phyloP scores from a whole-genome alignment of 2,329 filamentous ascomycete species.

The Arthroderma sp. region DNA sequence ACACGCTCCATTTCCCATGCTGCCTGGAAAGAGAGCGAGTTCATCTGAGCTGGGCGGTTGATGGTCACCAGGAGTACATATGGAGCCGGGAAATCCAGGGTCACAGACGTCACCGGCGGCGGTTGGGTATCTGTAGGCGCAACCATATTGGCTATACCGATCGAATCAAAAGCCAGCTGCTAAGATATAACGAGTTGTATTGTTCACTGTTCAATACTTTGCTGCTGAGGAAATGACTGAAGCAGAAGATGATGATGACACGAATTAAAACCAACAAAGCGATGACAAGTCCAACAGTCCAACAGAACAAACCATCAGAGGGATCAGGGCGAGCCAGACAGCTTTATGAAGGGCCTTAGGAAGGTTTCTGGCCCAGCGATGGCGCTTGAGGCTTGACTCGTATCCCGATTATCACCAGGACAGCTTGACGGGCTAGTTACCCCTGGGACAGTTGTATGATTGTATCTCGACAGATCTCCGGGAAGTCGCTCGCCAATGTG shows the following conservation, averaged over 20 bases:
- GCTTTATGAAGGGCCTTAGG: neutral
- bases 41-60: constrained; percentile 29
- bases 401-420: neutral
- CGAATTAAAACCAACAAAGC: neutral
- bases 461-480: neutral
- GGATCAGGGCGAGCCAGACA: neutral
- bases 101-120: constrained; percentile 11
- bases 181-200: neutral
- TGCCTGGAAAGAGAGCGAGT: constrained; percentile 28
- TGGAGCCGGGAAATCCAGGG: constrained; percentile 28
- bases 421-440: no score
- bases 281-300: neutral
- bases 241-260: neutral
- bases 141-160: constrained; percentile 5
- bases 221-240: neutral
- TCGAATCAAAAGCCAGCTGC: neutral
- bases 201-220: neutral
- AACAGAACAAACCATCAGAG: neutral
- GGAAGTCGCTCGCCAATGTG: neutral
- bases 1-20: constrained; percentile 30
- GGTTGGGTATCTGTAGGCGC: constrained; percentile 8
- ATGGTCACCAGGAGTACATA: constrained; percentile 37
- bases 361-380: neutral
- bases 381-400: neutral
- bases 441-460: neutral